Conservation (phyloP, 2,329 filamentous ascomycete species). For the Botryotinia calthae region DNA sequence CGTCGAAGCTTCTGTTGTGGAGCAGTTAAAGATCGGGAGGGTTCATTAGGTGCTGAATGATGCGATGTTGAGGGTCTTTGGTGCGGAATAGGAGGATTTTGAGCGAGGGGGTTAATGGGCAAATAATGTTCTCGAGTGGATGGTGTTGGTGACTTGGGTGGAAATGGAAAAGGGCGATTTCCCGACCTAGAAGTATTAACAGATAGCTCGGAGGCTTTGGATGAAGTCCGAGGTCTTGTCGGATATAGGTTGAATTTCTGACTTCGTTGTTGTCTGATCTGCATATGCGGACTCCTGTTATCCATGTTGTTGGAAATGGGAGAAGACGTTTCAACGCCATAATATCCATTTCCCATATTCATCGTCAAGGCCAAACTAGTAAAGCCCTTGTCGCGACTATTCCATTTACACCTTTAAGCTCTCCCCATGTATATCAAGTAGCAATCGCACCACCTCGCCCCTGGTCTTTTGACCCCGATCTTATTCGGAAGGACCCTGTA, state of each 20-base stretch:
- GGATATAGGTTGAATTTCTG: slow-evolving; percentile 37
- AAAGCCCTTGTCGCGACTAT: slow-evolving; percentile 3
- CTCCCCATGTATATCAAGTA: slow-evolving; percentile 2
- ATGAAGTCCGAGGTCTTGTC: slow-evolving; percentile 29
- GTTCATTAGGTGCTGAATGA: slow-evolving; percentile 24
- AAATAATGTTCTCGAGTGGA: slow-evolving; percentile 15
- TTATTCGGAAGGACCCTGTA: slow-evolving; percentile 23
- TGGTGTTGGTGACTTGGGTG: slow-evolving; percentile 26
- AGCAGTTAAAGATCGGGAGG: slow-evolving; percentile 30
- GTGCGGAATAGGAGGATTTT: slow-evolving; percentile 11
- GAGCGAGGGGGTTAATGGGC: slow-evolving; percentile 4
- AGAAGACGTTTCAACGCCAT: slow-evolving; percentile 26
- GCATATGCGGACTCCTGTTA: slow-evolving; percentile 21
- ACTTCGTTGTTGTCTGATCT: slow-evolving; percentile 29
- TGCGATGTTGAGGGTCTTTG: slow-evolving; percentile 34
- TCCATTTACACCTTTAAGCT: slow-evolving; percentile 13
- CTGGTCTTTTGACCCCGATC: slow-evolving; percentile 24
- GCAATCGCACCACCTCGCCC: slow-evolving; percentile 18
- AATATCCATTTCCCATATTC: slow-evolving; percentile 31
- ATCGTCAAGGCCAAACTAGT: slow-evolving; percentile 21
- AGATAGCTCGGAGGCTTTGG: slow-evolving; percentile 25
- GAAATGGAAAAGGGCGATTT: slow-evolving; percentile 15
- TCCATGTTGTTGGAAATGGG: slow-evolving; percentile 15
- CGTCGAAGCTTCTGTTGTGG: slow-evolving; percentile 31
- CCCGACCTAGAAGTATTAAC: background rate